phyloP scores from a whole-genome alignment of 2,329 filamentous ascomycete genomes.

The Metarhizium brunneum region DNA sequence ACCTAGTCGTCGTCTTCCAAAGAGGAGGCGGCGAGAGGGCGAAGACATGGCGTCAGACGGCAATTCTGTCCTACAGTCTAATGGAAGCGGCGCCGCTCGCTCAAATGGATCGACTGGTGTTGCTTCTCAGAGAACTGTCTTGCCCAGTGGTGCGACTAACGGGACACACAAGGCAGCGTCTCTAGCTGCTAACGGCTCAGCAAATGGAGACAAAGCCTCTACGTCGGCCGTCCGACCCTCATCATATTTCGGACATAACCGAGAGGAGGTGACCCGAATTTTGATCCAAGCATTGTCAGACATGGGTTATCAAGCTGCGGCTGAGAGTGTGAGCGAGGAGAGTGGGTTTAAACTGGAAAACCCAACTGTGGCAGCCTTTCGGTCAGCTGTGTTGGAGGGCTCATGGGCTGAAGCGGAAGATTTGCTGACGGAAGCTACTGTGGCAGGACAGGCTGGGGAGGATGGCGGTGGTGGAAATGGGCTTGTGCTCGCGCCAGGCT shows the following conservation, averaged over 20 bases:
- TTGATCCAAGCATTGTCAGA: slow-evolving; percentile 86
- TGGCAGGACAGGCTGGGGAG: slow-evolving; percentile 17
- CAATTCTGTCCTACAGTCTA: slow-evolving; percentile 39
- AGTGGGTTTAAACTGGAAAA: slow-evolving; percentile 86
- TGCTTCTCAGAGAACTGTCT: slow-evolving; percentile 12
- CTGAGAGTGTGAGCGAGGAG: slow-evolving; percentile 63
- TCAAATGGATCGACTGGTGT: slow-evolving; percentile 33
- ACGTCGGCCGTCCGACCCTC: slow-evolving; percentile 10
- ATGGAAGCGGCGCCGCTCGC: slow-evolving; percentile 37
- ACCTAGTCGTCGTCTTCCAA: slow-evolving; percentile 17
- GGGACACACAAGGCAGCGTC: slow-evolving; percentile 35
- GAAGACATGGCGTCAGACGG: slow-evolving; percentile 55
- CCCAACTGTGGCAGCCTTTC: slow-evolving; percentile 75
- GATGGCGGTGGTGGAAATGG: slow-evolving; percentile 38
- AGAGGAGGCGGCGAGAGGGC: slow-evolving; percentile 47
- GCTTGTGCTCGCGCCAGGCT: slow-evolving; percentile 64
- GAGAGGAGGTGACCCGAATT: slow-evolving; percentile 87
- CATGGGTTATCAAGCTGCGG: slow-evolving; percentile 75
- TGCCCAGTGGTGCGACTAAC: slow-evolving; percentile 28
- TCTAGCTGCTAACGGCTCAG: slow-evolving; percentile 44
- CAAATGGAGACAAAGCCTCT: slow-evolving; percentile 20
- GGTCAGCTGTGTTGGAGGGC: slow-evolving; percentile 69
- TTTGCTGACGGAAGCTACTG: slow-evolving; percentile 53
- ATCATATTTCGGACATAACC: slow-evolving; percentile 73
- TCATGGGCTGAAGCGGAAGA: slow-evolving; percentile 80